Base-by-base conservation (phyloP, 805 yeast genomes). In the Saturnispora quitensis region DNA sequence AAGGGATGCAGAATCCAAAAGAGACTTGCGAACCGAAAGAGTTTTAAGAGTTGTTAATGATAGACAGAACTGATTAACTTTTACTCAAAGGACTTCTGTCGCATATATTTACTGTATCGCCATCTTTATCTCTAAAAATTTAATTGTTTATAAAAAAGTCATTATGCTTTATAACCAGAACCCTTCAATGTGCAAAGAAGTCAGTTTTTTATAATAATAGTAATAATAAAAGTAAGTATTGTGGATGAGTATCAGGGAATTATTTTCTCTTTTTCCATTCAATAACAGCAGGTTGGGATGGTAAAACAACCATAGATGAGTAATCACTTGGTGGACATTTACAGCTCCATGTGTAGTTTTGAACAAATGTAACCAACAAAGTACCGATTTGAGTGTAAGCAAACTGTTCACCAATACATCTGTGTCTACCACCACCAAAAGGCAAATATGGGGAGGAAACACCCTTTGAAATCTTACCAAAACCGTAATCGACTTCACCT, bases 391-490 rank as follows among this genome's bases (percentile, higher is more conserved):
- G 99, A 59, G 84, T 82, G 68, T 83, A 88, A 25, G 99, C 99
- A 72, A 93, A 93, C 68, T 91, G 98, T 72, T 93, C 99, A 67
- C 99, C 99, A 64, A 93, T 91, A 73, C 99, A 93, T 74, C 99
- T 86, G 70, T 93, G 99, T 77, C 99, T 86, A 60, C 99, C 99
- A 69, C 98, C 99, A 61, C 99, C 99, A 64, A 93, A 93, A 51
- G 99, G 99, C 67, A 93, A 80, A 72, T 89, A 93, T 53, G 98
- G 96, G 43, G 97, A 88, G 31, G 87, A 74, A 50, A 91, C 98
- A 72, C 98, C 99, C 73, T 93, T 93, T 45, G 96, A 82, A 57
- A 93, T 87, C 54, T 88, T 86, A 66, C 97, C 97, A 62, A 91
- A 91, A n/a, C 98, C 98, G 67, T 90, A 91, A 69, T 91, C 98